Conservation (phyloP, 148 eudicot genomes). For the Silene latifolia region DNA sequence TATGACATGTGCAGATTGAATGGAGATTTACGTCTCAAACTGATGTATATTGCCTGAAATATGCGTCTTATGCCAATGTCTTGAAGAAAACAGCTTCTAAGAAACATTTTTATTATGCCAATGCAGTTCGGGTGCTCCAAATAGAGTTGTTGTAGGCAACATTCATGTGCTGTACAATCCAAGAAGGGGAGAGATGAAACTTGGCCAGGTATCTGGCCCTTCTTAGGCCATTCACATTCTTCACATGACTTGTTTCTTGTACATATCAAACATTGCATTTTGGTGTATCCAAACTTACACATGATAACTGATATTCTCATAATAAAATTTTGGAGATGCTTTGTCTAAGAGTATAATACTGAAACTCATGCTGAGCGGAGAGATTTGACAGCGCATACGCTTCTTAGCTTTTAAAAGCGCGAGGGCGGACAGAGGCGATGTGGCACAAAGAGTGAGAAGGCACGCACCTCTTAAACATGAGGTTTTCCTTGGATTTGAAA, state of each 20-base stretch:
- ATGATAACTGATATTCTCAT: not conserved
- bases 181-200: conserved; percentile 94
- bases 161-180: conserved; percentile 96
- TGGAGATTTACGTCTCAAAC: not conserved
- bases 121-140: conserved; percentile 55
- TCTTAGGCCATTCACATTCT: not conserved
- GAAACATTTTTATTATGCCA: conserved; percentile 10
- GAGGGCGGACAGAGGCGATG: too few species aligned
- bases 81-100: not conserved
- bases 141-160: conserved; percentile 79
- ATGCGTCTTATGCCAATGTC: not conserved
- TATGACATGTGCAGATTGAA: not conserved
- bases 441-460: too few species aligned
- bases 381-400: too few species aligned
- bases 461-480: too few species aligned
- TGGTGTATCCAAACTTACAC: not conserved
- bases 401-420: too few species aligned
- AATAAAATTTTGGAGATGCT: not conserved
- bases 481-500: too few species aligned
- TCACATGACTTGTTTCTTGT: conserved; percentile 1
- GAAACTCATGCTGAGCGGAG: too few species aligned
- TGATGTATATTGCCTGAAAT: not conserved
- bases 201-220: conserved; percentile 68
- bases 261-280: not conserved
- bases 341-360: not conserved